Evolutionary conservation across 129 eudicot genomes (phyloP).

Genomic region (Deinandra increscens): DNA sequence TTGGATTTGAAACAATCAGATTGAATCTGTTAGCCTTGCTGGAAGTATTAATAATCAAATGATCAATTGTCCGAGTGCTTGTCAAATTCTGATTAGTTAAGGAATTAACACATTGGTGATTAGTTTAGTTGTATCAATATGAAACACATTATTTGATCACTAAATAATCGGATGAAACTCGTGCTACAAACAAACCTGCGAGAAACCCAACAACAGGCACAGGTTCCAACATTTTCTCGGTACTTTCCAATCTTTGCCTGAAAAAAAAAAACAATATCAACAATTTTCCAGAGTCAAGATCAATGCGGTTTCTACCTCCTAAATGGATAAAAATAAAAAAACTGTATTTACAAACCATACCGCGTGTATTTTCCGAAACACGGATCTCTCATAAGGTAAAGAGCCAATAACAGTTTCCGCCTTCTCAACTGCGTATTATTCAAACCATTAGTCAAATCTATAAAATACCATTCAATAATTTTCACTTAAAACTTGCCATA

Average conservation of each 20-base stretch:
- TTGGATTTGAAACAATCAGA: no score
- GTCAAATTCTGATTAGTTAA: background rate
- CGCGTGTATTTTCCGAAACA: slow-evolving; percentile 81
- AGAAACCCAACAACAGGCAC: slow-evolving; percentile 80
- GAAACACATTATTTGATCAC: background rate
- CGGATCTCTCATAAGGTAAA: slow-evolving; percentile 97
- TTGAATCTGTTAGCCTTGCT: no score
- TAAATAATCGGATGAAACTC: background rate
- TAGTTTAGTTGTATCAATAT: background rate
- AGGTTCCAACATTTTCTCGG: slow-evolving; percentile 64
- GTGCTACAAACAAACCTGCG: slow-evolving; percentile 51
- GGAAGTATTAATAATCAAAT: background rate
- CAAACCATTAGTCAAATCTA: slow-evolving; percentile 5
- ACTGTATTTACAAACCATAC: slow-evolving; percentile 34
- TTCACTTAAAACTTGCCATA: background rate
- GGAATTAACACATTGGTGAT: background rate
- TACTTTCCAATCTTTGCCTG: slow-evolving; percentile 71
- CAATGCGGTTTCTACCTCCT: background rate
- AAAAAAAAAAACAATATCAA: background rate
- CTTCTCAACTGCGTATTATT: slow-evolving; percentile 60
- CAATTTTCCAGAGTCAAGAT: slow-evolving; percentile 6
- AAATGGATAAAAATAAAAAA: background rate
- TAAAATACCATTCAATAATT: background rate
- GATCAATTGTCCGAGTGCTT: background rate
- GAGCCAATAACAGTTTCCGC: slow-evolving; percentile 77